These are phyloP conservation scores for Dendrobium catenatum DNA, from an alignment of 106 monocot genomes.

Conservation along the genomic window DNA sequence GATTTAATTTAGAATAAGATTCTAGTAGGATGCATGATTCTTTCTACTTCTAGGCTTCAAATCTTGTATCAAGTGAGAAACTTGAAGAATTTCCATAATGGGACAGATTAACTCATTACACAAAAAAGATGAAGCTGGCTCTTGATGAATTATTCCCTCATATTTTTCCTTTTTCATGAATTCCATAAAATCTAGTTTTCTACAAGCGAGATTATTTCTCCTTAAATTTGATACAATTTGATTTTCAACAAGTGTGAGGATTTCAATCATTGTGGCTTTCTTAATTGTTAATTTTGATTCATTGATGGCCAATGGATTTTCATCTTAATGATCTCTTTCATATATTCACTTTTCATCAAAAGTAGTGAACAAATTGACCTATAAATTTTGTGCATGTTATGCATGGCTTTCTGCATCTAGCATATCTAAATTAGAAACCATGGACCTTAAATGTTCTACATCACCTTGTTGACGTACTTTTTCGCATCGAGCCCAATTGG, in stretches of 20 bases:
- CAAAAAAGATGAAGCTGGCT: no score
- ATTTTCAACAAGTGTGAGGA: neutral
- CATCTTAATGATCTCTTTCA: neutral
- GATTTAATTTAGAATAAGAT: no score
- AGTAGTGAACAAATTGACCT: neutral
- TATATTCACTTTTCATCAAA: neutral
- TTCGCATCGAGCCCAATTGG: no score
- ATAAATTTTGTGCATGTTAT: neutral
- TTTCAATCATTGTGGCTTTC: neutral
- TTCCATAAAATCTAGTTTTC: neutral
- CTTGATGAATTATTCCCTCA: no score
- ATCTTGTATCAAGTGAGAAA: no score
- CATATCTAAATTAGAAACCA: neutral
- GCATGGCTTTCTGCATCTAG: neutral
- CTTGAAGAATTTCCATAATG: no score
- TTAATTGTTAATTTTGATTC: neutral
- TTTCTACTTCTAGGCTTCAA: no score
- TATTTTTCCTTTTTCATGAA: no score
- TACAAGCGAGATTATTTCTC: neutral
- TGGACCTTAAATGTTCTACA: neutral
- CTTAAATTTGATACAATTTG: neutral
- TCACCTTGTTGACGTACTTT: no score
- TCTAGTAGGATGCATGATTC: no score
- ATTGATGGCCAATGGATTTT: neutral
- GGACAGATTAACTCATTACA: no score